These are phyloP conservation scores for Zygotorulaspora florentina DNA, from an alignment of 805 yeast genomes.

Conservation along the genomic window DNA sequence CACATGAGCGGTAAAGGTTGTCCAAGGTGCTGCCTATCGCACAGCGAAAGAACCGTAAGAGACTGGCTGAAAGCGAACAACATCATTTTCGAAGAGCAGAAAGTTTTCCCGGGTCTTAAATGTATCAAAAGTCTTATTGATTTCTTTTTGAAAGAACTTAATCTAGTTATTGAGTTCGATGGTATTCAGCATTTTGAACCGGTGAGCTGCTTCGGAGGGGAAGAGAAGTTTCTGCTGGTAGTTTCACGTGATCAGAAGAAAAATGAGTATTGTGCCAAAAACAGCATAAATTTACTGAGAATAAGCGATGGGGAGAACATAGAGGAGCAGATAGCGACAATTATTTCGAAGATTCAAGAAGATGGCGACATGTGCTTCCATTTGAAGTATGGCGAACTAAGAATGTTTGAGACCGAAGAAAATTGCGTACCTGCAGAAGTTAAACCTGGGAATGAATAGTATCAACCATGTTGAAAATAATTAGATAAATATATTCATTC, in stretches of 20 bases:
- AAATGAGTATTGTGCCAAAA: neutral
- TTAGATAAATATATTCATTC: too few relatives aligned
- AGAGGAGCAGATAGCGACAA: too few relatives aligned
- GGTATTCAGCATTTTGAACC: conserved; percentile 3
- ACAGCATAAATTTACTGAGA: conserved; percentile 1
- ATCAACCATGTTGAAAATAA: too few relatives aligned
- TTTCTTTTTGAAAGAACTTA: neutral
- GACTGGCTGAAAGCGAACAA: neutral
- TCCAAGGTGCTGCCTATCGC: neutral
- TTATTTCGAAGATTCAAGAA: too few relatives aligned
- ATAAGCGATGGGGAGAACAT: neutral
- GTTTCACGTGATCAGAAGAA: neutral
- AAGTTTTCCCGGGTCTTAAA: neutral
- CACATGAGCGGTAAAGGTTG: neutral
- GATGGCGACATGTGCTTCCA: too few relatives aligned
- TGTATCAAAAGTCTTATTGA: neutral
- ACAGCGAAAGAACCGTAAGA: neutral
- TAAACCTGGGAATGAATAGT: too few relatives aligned
- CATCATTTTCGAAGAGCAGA: neutral
- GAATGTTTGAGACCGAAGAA: too few relatives aligned
- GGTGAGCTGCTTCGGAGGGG: conserved; percentile 1
- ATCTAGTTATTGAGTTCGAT: conserved; percentile 1
- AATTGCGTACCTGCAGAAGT: too few relatives aligned
- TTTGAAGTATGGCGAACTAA: too few relatives aligned
- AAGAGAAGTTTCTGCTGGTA: neutral